Evolutionary conservation across 2,329 filamentous ascomycete genomes (phyloP), one percentile per base, ranked within the genome.

Genomic region (Curvularia lunata): DNA sequence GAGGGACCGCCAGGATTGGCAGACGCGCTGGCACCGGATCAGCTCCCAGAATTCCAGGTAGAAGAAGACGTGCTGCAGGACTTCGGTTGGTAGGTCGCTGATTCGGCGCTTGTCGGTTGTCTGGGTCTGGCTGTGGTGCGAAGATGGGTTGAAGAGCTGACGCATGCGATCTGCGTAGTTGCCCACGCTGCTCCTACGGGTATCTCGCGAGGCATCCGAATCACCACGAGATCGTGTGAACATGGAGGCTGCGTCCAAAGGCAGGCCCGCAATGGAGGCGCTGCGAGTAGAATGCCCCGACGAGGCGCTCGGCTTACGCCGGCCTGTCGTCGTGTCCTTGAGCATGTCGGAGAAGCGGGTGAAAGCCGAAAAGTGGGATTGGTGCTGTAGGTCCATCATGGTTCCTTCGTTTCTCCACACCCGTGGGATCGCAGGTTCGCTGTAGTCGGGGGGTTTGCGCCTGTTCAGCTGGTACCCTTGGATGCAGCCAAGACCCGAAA

Each of bases 121-220:
- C 4, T 42, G 38, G 43, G 18, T 25, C 18, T 16, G 37, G 41
- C 18, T 43, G 49, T 19, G 48, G 30, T 9, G 53, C 12, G 41
- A 38, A 30, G 53, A 27, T 37, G 38, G 30, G 5, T 38, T 42
- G 46, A 65, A 61, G 53, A 59, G 63, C 16, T 65, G 62, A 13
- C 61, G 48, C 25, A 65, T 52, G 25, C 57, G 59, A 28, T 61
- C 61, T 16, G 62, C 61, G 42, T 65, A 65, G 41, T 62, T 61
- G 30, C 54, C 57, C n/a, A 57, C 61, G 56, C 62, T 65, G 40
- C 56, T 63, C 6, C 62, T 59, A 7, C 61, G 61, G 30, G 27
- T 40, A 16, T 63, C 46, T 42, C 49, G 41, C 8, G 34, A 47
- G 13, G 23, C 4, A 4, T 56, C 54, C 9, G 49, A 52, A 47